Evolutionary conservation across 2,329 filamentous ascomycete species (phyloP), one percentile per base, ranked within the genome.

Genomic region (Pseudophaeomoniella oleicola): DNA sequence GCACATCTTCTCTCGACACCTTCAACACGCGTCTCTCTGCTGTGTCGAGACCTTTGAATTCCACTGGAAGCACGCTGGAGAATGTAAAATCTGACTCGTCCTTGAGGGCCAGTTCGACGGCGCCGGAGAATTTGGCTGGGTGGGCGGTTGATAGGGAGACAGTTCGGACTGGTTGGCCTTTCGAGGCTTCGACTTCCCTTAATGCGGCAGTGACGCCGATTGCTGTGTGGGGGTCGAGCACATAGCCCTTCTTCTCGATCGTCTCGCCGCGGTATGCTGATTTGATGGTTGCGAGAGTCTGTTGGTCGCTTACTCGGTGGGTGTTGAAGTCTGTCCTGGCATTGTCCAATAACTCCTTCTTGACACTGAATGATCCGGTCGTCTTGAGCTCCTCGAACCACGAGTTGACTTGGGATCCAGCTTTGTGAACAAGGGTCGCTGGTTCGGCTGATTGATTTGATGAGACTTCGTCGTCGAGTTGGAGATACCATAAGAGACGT

Each of bases 151-250:
- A 83, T 2, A 98, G 73, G 1, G 85, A 78, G 50, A 98, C 37
- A 10, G 39, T 42, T 1, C 42, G 43, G 13, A 41, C 39, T 10
- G 31, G 35, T 3, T 35, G 30, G 16, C 40, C 18, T n/a, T 22
- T 37, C 12, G 63, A 63, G 2, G 58, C 54, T 2, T 64, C 56
- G 10, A 74, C 66, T 2, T 83, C 86, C 39, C 86, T 71, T 37
- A 75, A 55, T 0, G 87, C 72, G 1, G 84, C 87, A 13, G 79
- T 70, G 29, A 94, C 71, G 38, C 87, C 90, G 32, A 98, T 81
- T 2, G 90, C 85, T 0, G 85, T 78, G 63, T 98, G 90, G 1
- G 90, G 90, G 54, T 98, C 90, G 1, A 96, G 74, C 30, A 96
- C 72, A 60, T 96, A 96, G 40, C 73, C 69, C 32, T 67, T 66